Evolutionary conservation across 257 asterid genomes (phyloP), one percentile per base, ranked within the genome.

Genomic region (Ophiorrhiza pumila): DNA sequence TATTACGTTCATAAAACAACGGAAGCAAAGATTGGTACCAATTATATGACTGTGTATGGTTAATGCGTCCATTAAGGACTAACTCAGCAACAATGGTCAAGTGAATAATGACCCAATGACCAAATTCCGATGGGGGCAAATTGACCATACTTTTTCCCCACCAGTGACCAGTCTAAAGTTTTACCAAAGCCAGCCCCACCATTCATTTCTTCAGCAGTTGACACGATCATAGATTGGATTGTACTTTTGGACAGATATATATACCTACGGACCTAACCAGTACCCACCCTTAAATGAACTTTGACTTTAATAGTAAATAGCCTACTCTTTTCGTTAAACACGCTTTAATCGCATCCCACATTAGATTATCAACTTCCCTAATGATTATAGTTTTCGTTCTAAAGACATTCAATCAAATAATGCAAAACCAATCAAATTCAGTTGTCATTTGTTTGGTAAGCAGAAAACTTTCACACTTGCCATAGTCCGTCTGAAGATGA

Each of bases 111-210:
- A 17, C 34, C 23, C 42, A 22, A 12, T 42, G 7, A n/a, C 59
- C 61, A 4, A 35, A 8, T 61, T 43, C 22, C 57, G 34, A 9
- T 64, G 22, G 66, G 63, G 25, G 31, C 49, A n/a, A 31, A 49
- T 47, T 68, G 46, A 9, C 23, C 7, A 1, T 2, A 32, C n/a
- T 31, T 31, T 41, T 29, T 25, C 18, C 34, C 20, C 71, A 17
- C 69, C 10, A 37, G n/a, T n/a, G n/a, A n/a, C n/a, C n/a, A n/a
- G n/a, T n/a, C n/a, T n/a, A 22, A 74, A 52, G 17, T 37, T 27
- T 52, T 50, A 71, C 69, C 74, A 31, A 69, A 47, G 64, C 74
- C 60, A 68, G 68, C n/a, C n/a, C 69, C 80, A 62, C 65, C 23
- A 8, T 42, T 20, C 12, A 5, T 64, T 60, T n/a, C n/a, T 50